Evolutionary conservation across 345 rosid genomes (phyloP), one percentile per base, ranked within the genome.

Genomic region (Turnera subulata): DNA sequence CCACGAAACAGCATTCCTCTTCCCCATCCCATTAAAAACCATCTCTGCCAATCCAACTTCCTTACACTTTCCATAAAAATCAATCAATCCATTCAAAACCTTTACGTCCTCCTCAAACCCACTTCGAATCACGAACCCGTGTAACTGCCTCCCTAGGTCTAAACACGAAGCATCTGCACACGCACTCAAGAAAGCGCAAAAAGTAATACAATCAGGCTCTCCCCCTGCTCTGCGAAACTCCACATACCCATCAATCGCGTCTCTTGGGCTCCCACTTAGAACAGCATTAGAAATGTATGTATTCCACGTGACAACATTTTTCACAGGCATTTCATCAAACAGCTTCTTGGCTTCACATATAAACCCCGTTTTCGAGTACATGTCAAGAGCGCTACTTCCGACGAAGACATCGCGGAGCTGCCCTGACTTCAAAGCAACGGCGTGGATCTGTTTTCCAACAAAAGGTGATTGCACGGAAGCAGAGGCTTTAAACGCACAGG

Each of bases 261-360:
- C 68, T 51, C 6, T 57, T 0, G 83, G 74, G 61, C 59, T 73
- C 56, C 89, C 80, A 16, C 76, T 80, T 2, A 55, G 75, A 57
- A 88, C 96, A 0, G 94, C 86, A 56, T 84, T 84, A 16, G 86
- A 85, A 35, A 91, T 79, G 49, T 49, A 78, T 0, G 96, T 82
- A 74, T 91, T 91, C 97, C 97, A 91, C 17, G 82, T 76, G 0
- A 75, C 83, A 9, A 61, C 52, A 26, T 78, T 88, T 56, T 72
- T 80, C 43, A 61, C 77, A 63, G 94, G 91, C 84, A 88, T 81
- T 85, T 88, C 94, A 50, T 81, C 91, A 58, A 91, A 91, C 81
- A 91, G 10, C 46, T 77, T 82, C 53, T 58, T 55, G 1, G 97
- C 96, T 33, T 88, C 85, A 6, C 47, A 61, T 51, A 24, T 65